phyloP scores from a whole-genome alignment of 169 alveolate species.

The Plasmodium blacklocki region DNA sequence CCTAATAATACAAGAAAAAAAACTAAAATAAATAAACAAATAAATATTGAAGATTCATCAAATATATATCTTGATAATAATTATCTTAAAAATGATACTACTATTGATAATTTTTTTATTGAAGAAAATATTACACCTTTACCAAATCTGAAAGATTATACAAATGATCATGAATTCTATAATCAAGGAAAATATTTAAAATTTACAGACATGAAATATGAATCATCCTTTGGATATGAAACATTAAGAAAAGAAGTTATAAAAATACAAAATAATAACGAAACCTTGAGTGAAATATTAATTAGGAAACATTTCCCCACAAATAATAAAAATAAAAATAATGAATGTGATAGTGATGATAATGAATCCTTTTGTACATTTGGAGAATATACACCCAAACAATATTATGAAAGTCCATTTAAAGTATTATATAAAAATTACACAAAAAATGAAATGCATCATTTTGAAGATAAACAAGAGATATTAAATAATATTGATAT shows the following conservation, averaged over 20 bases:
- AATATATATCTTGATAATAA: neutral
- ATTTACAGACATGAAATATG: slow-evolving; percentile 64
- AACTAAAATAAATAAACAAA: neutral
- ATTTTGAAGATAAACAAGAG: slow-evolving; percentile 58
- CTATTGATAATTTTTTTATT: slow-evolving; percentile 26
- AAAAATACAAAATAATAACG: slow-evolving; percentile 66
- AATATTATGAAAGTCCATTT: slow-evolving; percentile 64
- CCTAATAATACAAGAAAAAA: slow-evolving; percentile 4
- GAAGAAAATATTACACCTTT: slow-evolving; percentile 51
- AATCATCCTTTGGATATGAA: slow-evolving; percentile 49
- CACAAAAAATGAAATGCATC: slow-evolving; percentile 3
- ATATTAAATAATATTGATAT: slow-evolving; percentile 37
- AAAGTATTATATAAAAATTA: slow-evolving; percentile 69
- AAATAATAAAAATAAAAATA: neutral
- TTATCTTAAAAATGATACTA: neutral
- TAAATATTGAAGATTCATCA: no score
- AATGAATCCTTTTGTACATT: slow-evolving; percentile 18
- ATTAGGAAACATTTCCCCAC: slow-evolving; percentile 45
- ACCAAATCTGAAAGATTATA: slow-evolving; percentile 11
- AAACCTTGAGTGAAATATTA: slow-evolving; percentile 66
- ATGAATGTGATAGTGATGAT: neutral
- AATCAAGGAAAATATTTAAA: slow-evolving; percentile 28
- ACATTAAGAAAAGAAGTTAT: slow-evolving; percentile 58
- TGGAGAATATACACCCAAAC: slow-evolving; percentile 31
- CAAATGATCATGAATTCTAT: slow-evolving; percentile 15